Evolutionary conservation across 2,329 filamentous ascomycete species (phyloP), one percentile per base, ranked within the genome.

Genomic region (Pseudogymnoascus verrucosus): DNA sequence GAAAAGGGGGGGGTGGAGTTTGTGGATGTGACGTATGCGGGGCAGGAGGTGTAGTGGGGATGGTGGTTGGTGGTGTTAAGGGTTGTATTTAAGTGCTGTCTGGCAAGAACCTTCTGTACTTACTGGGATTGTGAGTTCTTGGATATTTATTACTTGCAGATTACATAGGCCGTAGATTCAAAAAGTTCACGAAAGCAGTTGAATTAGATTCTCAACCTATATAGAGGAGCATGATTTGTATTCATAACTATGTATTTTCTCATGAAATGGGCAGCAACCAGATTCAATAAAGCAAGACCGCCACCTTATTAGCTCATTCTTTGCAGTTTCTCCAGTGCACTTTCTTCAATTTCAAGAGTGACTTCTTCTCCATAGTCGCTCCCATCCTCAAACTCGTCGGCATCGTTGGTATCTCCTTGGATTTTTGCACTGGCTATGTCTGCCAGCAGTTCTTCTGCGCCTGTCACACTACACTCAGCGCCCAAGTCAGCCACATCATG

Each of bases 1-100:
- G 75, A 74, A 12, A 64, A 73, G 19, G 57, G 57, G 2, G 28
- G 12, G 11, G 57, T 37, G 57, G 37, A 40, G 19, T 60, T 37
- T 37, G 37, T 37, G 31, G 10, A 39, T 16, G 31, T 60, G 57
- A 60, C 19, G 31, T 60, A 60, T 39, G 26, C 47, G 47, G 47
- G 47, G 8, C 23, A 54, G 26, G 47, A 54, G 26, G 44, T 5
- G 4, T 54, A 51, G 21, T n/a, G 21, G 21, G 11, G 6, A 10
- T 19, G 3, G 21, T 26, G 12, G 44, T 26, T n/a, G 44, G 44
- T n/a, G 12, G 23, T 26, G 12, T 23, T 3, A 23, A 1, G 12
- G 21, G 44, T 7, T 54, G 11, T 28, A 28, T 54, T n/a, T 2
- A 28, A 1, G 7, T 28, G 8, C 7, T 10, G 7, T 31, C 7